A percentile compares a stretch with the other conserved stretches of the same genome.
phyloP scores from a whole-genome alignment of 2,329 filamentous ascomycete genomes.

The Nannizzia gypsea region DNA sequence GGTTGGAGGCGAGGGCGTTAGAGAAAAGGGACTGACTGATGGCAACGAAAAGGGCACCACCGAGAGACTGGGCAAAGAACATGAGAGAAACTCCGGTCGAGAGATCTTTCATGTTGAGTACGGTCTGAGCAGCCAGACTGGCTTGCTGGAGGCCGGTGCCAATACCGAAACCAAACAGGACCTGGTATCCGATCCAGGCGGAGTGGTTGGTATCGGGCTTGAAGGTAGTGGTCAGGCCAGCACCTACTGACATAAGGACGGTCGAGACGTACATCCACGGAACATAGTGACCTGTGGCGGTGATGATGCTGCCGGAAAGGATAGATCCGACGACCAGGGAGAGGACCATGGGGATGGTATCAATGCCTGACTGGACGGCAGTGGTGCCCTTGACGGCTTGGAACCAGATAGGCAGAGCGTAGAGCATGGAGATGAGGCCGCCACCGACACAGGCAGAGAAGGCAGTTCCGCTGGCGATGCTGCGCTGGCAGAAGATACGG shows the following conservation, averaged over 20 bases:
- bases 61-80: conserved; percentile 11
- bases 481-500: conserved; percentile 7
- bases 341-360: conserved; percentile 28
- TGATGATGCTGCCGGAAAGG: conserved; percentile 4
- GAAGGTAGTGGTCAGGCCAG: conserved; percentile 21
- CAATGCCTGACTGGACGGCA: conserved; percentile 25
- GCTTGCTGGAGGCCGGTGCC: conserved; percentile 15
- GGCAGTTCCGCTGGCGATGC: background rate
- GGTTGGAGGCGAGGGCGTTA: conserved; percentile 8
- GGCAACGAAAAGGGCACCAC: conserved; percentile 16
- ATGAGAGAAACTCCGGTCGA: conserved; percentile 5
- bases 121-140: conserved; percentile 16
- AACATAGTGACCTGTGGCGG: conserved; percentile 14
- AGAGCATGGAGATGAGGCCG: background rate
- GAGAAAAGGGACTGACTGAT: conserved; percentile 15
- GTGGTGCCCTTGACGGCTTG: conserved; percentile 32
- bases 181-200: conserved; percentile 19
- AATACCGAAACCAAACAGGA: conserved; percentile 16
- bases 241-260: conserved; percentile 18
- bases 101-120: conserved; percentile 14
- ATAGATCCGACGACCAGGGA: conserved; percentile 17
- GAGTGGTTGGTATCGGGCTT: conserved; percentile 13
- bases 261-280: conserved; percentile 16
- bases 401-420: conserved; percentile 26
- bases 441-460: background rate